Evolutionary conservation across 371 early-diverging fungal genomes (phyloP), one percentile per base, ranked within the genome.

Genomic region (Funneliformis caledonium): DNA sequence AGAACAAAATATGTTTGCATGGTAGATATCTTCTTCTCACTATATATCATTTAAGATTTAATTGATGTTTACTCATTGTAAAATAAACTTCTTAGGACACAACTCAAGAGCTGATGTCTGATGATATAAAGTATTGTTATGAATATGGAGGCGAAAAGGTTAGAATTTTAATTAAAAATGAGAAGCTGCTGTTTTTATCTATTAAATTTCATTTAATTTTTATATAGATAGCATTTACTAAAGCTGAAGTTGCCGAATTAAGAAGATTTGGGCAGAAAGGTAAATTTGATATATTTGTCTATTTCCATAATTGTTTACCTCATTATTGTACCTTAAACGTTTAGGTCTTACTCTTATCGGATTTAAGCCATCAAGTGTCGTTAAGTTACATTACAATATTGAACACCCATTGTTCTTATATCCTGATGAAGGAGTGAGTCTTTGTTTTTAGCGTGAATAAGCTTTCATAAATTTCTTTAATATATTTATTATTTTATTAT

Each of bases 361-460:
- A 16, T 94, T 94, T 84, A 91, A 90, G 77, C 85, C 86, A 8
- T 81, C 48, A 26, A 52, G 37, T 33, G 81, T 76, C 0, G 81
- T 90, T 10, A 84, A 85, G 62, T 77, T 83, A 67, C 81, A 92
- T 67, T 85, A 91, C 81, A 93, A 93, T 73, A 81, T 95, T 60
- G 77, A 76, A 19, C 92, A 92, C 82, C 83, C 93, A 10, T 83
- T 87, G 70, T 94, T 95, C 84, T 85, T 95, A 62, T 91, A 91
- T 82, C 95, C 96, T 0, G 94, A 95, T 81, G 94, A 96, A 81
- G 80, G 65, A 67, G 93, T 91, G 85, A 12, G 9, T 42, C 26
- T 76, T 22, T 6, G 19, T 22, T 76, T 60, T 19, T 62, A 42
- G 19, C 26, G 10, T 50, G 22, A 37, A 14, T 61, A 12, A n/a